Base-by-base conservation (phyloP, 768 basidiomycete species). In the Lanmaoa rubissima region DNA sequence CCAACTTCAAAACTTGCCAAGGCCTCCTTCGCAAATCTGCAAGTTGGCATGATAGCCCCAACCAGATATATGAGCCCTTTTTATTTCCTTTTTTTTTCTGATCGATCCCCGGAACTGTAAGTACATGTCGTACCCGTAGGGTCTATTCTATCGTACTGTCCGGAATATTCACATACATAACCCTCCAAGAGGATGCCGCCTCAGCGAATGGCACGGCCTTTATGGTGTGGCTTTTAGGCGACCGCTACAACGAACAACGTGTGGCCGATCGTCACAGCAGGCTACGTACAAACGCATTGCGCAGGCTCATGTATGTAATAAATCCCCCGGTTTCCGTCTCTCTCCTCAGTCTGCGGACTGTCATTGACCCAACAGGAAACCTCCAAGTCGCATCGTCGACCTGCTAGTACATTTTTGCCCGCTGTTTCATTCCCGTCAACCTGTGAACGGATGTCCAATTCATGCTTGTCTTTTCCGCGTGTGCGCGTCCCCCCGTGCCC, bases 251-350 rank as follows among this genome's bases (percentile, higher is more conserved):
- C 39, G 28, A 44, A 52, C 55, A 57, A 55, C 59, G 43, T 62
- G 63, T 51, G 16, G 53, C 51, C 64, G 67, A 67, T 67, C 64
- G 66, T 69, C 67, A 63, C 57, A 66, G 53, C 42, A 44, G 45
- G 46, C 40, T 69, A 67, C 66, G 66, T 67, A 67, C 66, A 54
- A 53, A 53, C 58, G 10, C 62, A 45, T n/a, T 41, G 53, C 28
- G 58, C 17, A 10, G 21, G 24, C 35, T 55, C 50, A 50, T n/a
- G 61, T 69, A 67, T 63, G 66, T 67, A 67, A 67, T 67, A 45
- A 19, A 31, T 21, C 46, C 28, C 16, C 36, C 46, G 9, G 38
- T 50, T 45, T 40, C 57, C 54, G n/a, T 50, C 53, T 43, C 53
- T 28, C 31, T 50, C 31, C 21, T 31, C 6, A 31, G 28, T 40